A percentile compares a stretch with the other conserved stretches of the same genome.
Evolutionary conservation across 805 yeast genomes (phyloP).

Genomic region (Starmerella bombi): DNA sequence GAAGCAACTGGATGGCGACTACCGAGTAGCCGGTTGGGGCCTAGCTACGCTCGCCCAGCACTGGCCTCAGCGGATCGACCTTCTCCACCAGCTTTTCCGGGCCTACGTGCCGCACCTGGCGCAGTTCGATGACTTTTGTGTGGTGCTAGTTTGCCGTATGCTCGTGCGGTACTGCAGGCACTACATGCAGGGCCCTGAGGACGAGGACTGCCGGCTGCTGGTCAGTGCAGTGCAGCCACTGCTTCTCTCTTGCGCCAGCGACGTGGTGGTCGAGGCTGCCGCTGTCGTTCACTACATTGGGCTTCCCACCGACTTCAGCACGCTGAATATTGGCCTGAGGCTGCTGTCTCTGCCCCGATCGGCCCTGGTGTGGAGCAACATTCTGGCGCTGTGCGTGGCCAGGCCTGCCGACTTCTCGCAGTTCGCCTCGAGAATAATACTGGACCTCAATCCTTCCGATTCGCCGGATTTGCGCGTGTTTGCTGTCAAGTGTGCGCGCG

Average conservation of each 20-base stretch:
- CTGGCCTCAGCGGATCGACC: slow-evolving; percentile 44
- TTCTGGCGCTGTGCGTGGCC: slow-evolving; percentile 30
- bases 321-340: slow-evolving; percentile 38
- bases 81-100: slow-evolving; percentile 60
- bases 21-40: slow-evolving; percentile 58
- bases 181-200: slow-evolving; percentile 44
- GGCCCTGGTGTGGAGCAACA: slow-evolving; percentile 36
- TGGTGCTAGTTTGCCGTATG: slow-evolving; percentile 43
- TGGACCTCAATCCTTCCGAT: slow-evolving; percentile 49
- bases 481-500: slow-evolving; percentile 37
- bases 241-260: slow-evolving; percentile 40
- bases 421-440: slow-evolving; percentile 22
- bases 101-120: slow-evolving; percentile 38
- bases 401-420: slow-evolving; percentile 28
- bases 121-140: slow-evolving; percentile 64
- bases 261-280: slow-evolving; percentile 48
- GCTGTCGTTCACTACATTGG: slow-evolving; percentile 46
- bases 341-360: slow-evolving; percentile 34
- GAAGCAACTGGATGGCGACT: slow-evolving; percentile 29
- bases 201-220: slow-evolving; percentile 47
- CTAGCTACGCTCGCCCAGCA: slow-evolving; percentile 42
- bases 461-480: slow-evolving; percentile 31
- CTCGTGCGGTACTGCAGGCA: slow-evolving; percentile 52
- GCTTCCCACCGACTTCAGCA: slow-evolving; percentile 40
- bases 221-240: slow-evolving; percentile 37